Conservation (phyloP, 768 basidiomycete species). For the Pleurotus djamor region DNA sequence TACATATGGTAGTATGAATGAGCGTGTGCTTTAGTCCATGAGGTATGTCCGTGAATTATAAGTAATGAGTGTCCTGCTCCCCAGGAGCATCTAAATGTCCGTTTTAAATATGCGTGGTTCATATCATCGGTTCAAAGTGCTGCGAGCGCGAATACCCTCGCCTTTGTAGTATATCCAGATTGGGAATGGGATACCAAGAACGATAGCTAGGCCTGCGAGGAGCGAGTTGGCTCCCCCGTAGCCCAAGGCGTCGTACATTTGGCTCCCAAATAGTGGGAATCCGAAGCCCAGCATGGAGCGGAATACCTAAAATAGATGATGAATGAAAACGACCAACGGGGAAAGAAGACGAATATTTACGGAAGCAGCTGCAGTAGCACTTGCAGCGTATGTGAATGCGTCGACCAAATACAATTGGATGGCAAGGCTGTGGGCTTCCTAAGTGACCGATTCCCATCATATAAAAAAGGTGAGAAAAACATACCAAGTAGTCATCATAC, state of each 20-base stretch:
- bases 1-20: neutral
- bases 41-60: neutral
- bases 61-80: neutral
- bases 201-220: slow-evolving; percentile 56
- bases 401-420: slow-evolving; percentile 73
- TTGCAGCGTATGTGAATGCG: slow-evolving; percentile 68
- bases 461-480: slow-evolving; percentile 16
- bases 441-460: neutral
- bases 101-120: neutral
- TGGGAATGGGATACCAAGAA: slow-evolving; percentile 73
- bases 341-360: slow-evolving; percentile 26
- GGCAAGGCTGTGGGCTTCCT: slow-evolving; percentile 43
- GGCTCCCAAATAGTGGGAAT: slow-evolving; percentile 48
- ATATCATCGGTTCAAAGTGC: slow-evolving; percentile 15
- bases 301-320: slow-evolving; percentile 30
- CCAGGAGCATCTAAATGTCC: neutral
- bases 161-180: slow-evolving; percentile 71
- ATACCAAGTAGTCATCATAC: slow-evolving; percentile 62
- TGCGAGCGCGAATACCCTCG: slow-evolving; percentile 49
- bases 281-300: slow-evolving; percentile 45
- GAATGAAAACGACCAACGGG: neutral
- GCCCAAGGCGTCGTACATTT: slow-evolving; percentile 63
- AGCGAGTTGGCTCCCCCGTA: slow-evolving; percentile 68
- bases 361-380: slow-evolving; percentile 65
- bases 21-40: neutral